phyloP scores from a whole-genome alignment of 2,329 filamentous ascomycete species.

The Alternaria gansuensis region DNA sequence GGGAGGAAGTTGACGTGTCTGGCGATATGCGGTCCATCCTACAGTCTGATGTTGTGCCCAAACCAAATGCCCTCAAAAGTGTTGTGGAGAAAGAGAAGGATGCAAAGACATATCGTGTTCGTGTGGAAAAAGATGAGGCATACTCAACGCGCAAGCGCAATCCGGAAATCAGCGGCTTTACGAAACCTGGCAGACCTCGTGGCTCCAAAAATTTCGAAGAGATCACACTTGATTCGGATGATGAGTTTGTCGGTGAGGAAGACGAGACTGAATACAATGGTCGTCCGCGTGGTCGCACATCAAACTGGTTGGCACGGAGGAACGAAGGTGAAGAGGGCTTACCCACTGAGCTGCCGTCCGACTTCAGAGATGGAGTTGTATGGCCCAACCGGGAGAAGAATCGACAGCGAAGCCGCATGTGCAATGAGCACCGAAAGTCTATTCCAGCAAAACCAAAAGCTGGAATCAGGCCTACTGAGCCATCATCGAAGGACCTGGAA shows the following conservation, averaged over 20 bases:
- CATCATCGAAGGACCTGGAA: constrained; percentile 35
- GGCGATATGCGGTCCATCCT: constrained; percentile 44
- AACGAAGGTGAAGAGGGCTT: constrained; percentile 55
- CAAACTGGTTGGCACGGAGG: constrained; percentile 56
- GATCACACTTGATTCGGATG: constrained; percentile 57
- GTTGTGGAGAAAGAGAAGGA: constrained; percentile 43
- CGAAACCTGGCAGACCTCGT: constrained; percentile 34
- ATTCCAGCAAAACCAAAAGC: constrained; percentile 39
- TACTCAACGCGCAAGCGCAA: constrained; percentile 49
- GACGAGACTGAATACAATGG: constrained; percentile 27
- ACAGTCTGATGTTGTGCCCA: constrained; percentile 49
- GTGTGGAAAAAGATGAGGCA: constrained; percentile 54
- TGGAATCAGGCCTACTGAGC: constrained; percentile 38
- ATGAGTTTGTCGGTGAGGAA: constrained; percentile 48
- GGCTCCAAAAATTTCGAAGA: constrained; percentile 54
- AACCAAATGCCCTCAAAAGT: constrained; percentile 23
- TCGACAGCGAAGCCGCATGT: constrained; percentile 32
- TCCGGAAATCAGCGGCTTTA: constrained; percentile 34
- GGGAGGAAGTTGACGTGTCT: constrained; percentile 38
- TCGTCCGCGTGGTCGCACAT: constrained; percentile 39
- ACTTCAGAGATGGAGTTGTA: constrained; percentile 52
- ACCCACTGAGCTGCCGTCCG: constrained; percentile 55
- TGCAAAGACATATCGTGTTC: constrained; percentile 47
- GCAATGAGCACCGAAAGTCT: constrained; percentile 38
- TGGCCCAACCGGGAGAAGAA: constrained; percentile 43